Percentiles rank a stretch among this genome's conserved stretches.
These are phyloP conservation scores for Saksenaea vasiformis DNA, from an alignment of 371 early-diverging fungal genomes.

Conservation along the genomic window DNA sequence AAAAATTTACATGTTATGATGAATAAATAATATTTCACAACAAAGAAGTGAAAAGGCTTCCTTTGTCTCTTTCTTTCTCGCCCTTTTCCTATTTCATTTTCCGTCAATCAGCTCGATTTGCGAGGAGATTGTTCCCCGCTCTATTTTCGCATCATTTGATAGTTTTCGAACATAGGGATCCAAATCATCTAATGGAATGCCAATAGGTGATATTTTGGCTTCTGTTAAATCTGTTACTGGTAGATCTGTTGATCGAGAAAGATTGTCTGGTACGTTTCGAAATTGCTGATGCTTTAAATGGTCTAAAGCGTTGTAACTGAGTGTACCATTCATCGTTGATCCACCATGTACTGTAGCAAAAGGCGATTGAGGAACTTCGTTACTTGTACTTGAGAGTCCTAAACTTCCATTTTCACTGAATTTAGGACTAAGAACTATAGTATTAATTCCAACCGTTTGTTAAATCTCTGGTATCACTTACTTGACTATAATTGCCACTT, in stretches of 20 bases:
- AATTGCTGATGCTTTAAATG: slow-evolving; percentile 26
- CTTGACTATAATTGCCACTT: slow-evolving; percentile 31
- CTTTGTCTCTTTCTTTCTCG: not conserved
- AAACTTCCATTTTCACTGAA: slow-evolving; percentile 15
- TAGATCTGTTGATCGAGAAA: not conserved
- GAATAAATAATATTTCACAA: not conserved
- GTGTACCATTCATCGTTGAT: slow-evolving; percentile 1
- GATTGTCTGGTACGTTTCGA: not conserved
- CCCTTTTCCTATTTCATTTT: slow-evolving; percentile 1
- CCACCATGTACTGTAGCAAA: not conserved
- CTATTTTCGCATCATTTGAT: not conserved
- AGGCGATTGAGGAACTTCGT: not conserved
- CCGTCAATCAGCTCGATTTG: slow-evolving; percentile 1
- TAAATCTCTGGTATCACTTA: slow-evolving; percentile 4
- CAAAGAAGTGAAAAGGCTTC: not conserved
- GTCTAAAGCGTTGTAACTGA: slow-evolving; percentile 7
- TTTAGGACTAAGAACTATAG: slow-evolving; percentile 10
- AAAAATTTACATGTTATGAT: not conserved
- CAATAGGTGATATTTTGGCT: not conserved
- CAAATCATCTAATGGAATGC: slow-evolving; percentile 9
- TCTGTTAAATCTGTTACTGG: not conserved
- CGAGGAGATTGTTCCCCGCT: not conserved
- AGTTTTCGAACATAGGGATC: not conserved
- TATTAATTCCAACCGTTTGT: not conserved
- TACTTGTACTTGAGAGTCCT: slow-evolving; percentile 2